Percentiles rank a stretch among this genome's conserved stretches.
These are phyloP conservation scores for Salix dunnii DNA, from an alignment of 345 rosid species.

Conservation along the genomic window DNA sequence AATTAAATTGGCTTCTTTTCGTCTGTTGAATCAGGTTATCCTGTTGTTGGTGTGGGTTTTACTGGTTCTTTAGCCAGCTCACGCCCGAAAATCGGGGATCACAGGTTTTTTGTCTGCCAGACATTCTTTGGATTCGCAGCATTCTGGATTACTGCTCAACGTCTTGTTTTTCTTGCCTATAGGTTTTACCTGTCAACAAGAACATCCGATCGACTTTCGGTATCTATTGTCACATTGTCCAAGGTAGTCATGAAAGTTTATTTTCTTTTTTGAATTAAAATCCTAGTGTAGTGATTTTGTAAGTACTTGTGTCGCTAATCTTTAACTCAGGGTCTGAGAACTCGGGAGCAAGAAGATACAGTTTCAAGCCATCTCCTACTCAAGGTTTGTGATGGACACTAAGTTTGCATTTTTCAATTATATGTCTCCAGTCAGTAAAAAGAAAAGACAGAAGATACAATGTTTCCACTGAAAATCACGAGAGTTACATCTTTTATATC, in stretches of 20 bases:
- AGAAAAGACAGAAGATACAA: too few relatives aligned
- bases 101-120: constrained; percentile 43
- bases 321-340: constrained; percentile 54
- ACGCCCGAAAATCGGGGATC: constrained; percentile 69
- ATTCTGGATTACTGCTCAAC: background rate
- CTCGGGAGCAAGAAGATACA: constrained; percentile 73
- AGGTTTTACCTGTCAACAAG: constrained; percentile 77
- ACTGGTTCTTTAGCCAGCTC: constrained; percentile 71
- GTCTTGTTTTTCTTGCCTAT: background rate
- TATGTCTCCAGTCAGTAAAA: background rate
- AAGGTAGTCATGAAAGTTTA: constrained; percentile 40
- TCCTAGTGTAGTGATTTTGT: background rate
- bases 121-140: background rate
- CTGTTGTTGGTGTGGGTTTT: constrained; percentile 84
- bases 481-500: background rate
- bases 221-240: constrained; percentile 62
- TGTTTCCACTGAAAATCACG: background rate
- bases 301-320: background rate
- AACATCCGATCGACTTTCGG: constrained; percentile 55
- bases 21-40: constrained; percentile 43
- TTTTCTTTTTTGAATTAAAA: background rate
- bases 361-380: constrained; percentile 67
- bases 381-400: constrained; percentile 45
- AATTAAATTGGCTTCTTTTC: background rate
- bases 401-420: background rate